Percentiles rank a stretch among this genome's conserved stretches.
These are phyloP conservation scores for Dryadomyces sulphureus DNA, from an alignment of 2,329 filamentous ascomycete genomes.

Conservation along the genomic window DNA sequence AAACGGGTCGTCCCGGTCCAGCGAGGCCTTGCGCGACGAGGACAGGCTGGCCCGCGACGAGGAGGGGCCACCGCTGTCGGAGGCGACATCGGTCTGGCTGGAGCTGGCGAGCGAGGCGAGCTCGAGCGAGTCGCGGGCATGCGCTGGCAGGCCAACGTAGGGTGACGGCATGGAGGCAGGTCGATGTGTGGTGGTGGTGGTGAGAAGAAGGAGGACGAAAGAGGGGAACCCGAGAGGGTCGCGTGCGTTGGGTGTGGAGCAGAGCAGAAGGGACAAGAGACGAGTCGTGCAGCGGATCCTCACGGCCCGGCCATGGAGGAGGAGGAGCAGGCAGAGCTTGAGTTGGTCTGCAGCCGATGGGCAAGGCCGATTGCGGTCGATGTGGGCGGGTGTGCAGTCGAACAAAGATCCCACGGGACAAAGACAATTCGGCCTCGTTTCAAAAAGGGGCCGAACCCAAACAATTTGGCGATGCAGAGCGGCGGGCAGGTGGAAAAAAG, in stretches of 20 bases:
- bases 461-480: too few species aligned
- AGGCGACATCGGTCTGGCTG: conserved; percentile 43
- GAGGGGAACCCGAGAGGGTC: not conserved
- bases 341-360: not conserved
- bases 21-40: conserved; percentile 81
- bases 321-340: not conserved
- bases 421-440: too few species aligned
- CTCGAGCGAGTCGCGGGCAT: conserved; percentile 80
- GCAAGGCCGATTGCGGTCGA: not conserved
- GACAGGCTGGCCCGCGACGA: conserved; percentile 74
- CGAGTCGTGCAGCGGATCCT: not conserved
- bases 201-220: not conserved
- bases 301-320: not conserved
- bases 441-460: too few species aligned
- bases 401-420: too few species aligned
- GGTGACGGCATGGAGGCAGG: conserved; percentile 24
- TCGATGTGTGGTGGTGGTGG: not conserved
- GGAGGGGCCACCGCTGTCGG: conserved; percentile 44
- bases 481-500: too few species aligned
- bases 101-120: conserved; percentile 88
- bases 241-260: too few species aligned
- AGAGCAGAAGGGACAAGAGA: not conserved
- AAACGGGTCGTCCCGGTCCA: conserved; percentile 74
- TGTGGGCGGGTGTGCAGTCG: too few species aligned
- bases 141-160: conserved; percentile 28